Evolutionary conservation across 441 rosid genomes (phyloP), one percentile per base, ranked within the genome.

Genomic region (Brassica balearica): DNA sequence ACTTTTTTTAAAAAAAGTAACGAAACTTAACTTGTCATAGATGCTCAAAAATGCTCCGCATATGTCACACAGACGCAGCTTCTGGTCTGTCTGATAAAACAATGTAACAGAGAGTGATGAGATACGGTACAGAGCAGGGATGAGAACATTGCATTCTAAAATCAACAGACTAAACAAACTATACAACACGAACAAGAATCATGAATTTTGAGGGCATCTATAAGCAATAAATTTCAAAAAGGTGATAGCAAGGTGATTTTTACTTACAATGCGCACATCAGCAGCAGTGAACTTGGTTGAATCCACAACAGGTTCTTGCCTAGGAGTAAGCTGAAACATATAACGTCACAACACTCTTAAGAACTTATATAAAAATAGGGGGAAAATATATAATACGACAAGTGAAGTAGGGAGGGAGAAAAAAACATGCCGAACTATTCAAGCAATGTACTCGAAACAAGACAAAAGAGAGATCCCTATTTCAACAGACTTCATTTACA

Each of bases 11-110:
- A 1, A 2, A 71, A 84, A 71, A 84, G 71, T 78, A 72, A 82
- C 56, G 65, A 80, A 71, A 81, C 17, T 72, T 78, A 85, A 96
- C 99, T 97, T 96, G 88, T 93, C 99, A 88, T 96, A 96, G 68
- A 96, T 98, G 76, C 99, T 96, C 87, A 96, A 86, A 82, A 96
- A 96, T 73, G 99, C 99, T 85, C 99, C 99, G 77, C 98, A 96
- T 73, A 96, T 96, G 88, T 96, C 99, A 84, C 99, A 96, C 80
- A 96, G 96, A n/a, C 99, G 97, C 70, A 96, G 88, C 93, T 94
- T 96, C 89, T 96, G 99, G 86, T 96, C 99, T 64, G 98, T 96
- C 99, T 96, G 99, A 69, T 81, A 80, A 23, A 78, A 72, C 61
- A 76, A 78, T 73, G 75, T 23, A 71, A 61, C 27, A 63, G 1